phyloP scores from a whole-genome alignment of 805 yeast genomes.

The Starmerella sp. region DNA sequence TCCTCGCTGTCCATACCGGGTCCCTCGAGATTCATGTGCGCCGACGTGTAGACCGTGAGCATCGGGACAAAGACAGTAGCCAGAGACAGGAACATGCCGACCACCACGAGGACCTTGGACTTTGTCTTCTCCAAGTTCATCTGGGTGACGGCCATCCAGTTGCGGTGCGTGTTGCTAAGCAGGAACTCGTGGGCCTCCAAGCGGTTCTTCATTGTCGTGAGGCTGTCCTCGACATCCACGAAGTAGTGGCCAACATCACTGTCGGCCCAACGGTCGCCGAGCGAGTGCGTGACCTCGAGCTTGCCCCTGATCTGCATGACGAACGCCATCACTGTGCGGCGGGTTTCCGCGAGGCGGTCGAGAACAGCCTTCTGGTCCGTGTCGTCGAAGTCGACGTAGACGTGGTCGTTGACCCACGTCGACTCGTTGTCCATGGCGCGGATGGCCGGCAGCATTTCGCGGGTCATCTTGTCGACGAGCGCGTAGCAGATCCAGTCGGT shows the following conservation, averaged over 20 bases:
- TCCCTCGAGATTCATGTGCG: slow-evolving; percentile 5
- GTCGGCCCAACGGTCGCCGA: background rate
- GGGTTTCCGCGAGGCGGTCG: background rate
- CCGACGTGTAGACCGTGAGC: slow-evolving; percentile 7
- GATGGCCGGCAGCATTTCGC: background rate
- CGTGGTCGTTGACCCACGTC: slow-evolving; percentile 6
- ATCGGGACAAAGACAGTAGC: slow-evolving; percentile 7
- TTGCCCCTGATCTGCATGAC: background rate
- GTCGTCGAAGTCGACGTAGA: slow-evolving; percentile 3
- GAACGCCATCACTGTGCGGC: background rate
- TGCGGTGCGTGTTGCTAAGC: slow-evolving; percentile 7
- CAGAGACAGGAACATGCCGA: slow-evolving; percentile 4
- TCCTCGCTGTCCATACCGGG: slow-evolving; percentile 3
- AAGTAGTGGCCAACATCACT: background rate
- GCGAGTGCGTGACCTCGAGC: background rate
- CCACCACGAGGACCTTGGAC: background rate
- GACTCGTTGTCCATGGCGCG: background rate
- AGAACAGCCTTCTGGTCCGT: slow-evolving; percentile 1
- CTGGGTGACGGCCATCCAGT: slow-evolving; percentile 12
- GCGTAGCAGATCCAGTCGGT: slow-evolving; percentile 5
- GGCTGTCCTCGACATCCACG: background rate
- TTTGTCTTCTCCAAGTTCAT: slow-evolving; percentile 9
- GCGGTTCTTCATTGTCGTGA: slow-evolving; percentile 2
- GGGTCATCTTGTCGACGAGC: background rate
- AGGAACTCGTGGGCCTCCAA: slow-evolving; percentile 5